These are phyloP conservation scores for Entomortierella lignicola DNA, from an alignment of 192 early-diverging fungal genomes.

Conservation along the genomic window DNA sequence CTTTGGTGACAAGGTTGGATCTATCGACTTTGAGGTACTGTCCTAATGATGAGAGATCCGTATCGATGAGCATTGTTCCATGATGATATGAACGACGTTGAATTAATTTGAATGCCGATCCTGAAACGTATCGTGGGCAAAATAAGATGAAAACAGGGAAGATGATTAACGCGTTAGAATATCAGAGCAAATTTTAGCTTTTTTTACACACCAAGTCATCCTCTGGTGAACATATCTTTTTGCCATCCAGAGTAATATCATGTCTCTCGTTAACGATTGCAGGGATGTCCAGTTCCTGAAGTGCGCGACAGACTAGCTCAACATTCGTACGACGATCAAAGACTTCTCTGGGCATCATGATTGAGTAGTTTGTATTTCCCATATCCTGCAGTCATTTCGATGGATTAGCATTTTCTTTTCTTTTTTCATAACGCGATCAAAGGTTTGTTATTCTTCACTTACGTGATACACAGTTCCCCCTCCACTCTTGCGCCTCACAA, in stretches of 20 bases:
- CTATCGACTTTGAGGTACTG: slow-evolving; percentile 48
- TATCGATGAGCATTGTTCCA: slow-evolving; percentile 97
- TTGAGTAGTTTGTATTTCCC: slow-evolving; percentile 95
- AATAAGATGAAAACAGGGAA: slow-evolving; percentile 10
- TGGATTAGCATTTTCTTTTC: neutral
- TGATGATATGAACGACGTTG: slow-evolving; percentile 90
- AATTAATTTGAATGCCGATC: slow-evolving; percentile 94
- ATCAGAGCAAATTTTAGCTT: too few species aligned
- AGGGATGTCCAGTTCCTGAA: slow-evolving; percentile 82
- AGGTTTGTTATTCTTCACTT: slow-evolving; percentile 13
- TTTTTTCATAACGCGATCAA: too few species aligned
- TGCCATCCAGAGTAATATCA: slow-evolving; percentile 87
- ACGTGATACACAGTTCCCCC: slow-evolving; percentile 97
- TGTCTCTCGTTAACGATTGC: slow-evolving; percentile 87
- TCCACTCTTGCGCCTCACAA: slow-evolving; percentile 89
- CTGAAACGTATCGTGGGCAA: slow-evolving; percentile 71
- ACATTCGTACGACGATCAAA: slow-evolving; percentile 85
- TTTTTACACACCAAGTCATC: neutral
- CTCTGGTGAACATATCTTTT: slow-evolving; percentile 67
- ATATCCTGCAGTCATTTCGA: slow-evolving; percentile 68
- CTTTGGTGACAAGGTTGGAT: slow-evolving; percentile 80
- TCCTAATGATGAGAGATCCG: slow-evolving; percentile 69
- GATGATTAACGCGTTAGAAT: slow-evolving; percentile 4
- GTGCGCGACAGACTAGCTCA: slow-evolving; percentile 78
- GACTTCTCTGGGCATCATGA: slow-evolving; percentile 88